A percentile compares a stretch with the other conserved stretches of the same genome.
Conservation (phyloP, 129 eudicot species). For the Scalesia atractyloides region DNA sequence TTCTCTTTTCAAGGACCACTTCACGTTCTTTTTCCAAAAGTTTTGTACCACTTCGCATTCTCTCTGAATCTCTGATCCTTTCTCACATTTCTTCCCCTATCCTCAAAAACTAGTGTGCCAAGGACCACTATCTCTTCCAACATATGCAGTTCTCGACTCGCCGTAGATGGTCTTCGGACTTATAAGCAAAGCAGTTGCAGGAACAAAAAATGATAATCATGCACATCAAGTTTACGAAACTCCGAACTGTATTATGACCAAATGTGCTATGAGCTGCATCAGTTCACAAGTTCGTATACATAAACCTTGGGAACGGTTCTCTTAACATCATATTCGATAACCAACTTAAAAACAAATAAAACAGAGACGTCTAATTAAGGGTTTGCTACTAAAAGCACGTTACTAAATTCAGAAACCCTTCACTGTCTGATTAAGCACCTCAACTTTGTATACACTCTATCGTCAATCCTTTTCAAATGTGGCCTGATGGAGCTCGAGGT, state of each 20-base stretch:
- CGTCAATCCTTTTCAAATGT: slow-evolving; percentile 27
- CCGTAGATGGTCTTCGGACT: too few species aligned
- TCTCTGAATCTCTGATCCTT: too few species aligned
- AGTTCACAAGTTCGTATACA: neutral
- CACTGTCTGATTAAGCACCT: neutral
- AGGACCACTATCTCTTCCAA: too few species aligned
- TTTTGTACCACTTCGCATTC: too few species aligned
- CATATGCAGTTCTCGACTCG: too few species aligned
- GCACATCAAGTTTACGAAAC: neutral
- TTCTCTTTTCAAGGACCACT: too few species aligned
- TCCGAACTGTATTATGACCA: neutral
- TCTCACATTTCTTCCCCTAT: too few species aligned
- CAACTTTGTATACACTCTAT: slow-evolving; percentile 8
- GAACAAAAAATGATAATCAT: neutral
- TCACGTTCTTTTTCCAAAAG: too few species aligned
- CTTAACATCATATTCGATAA: neutral
- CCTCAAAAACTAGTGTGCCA: too few species aligned
- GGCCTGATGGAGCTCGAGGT: slow-evolving; percentile 64
- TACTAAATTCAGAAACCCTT: slow-evolving; percentile 1
- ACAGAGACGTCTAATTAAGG: neutral
- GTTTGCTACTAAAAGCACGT: neutral
- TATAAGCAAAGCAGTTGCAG: too few species aligned
- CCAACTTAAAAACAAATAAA: slow-evolving; percentile 10
- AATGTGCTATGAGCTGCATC: neutral
- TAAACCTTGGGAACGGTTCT: neutral